Conservation (phyloP, 108 stramenopile genomes). For the Skeletonema menzelii region DNA sequence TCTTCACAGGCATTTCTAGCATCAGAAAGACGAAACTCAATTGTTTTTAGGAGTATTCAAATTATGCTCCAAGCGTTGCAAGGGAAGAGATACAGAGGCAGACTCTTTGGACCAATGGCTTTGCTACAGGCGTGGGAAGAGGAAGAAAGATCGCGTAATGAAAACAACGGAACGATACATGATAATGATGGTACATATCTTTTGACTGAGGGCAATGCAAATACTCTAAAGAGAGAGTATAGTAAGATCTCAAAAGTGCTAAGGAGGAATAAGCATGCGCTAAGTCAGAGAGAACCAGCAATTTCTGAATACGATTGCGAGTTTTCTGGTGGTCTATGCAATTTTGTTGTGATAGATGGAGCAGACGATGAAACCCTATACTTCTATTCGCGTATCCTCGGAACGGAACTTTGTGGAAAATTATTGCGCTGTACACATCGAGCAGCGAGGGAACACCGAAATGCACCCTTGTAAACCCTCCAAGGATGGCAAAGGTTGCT, state of each 20-base stretch:
- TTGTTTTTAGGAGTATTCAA: constrained; percentile 9
- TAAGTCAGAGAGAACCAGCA: constrained; percentile 1
- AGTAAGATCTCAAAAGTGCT: not conserved
- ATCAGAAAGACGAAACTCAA: constrained; percentile 9
- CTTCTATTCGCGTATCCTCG: constrained; percentile 22
- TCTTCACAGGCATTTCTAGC: constrained; percentile 12
- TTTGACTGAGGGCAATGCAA: not conserved
- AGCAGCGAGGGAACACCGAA: no score
- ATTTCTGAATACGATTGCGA: constrained; percentile 2
- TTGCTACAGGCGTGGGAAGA: constrained; percentile 16
- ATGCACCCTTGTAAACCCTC: no score
- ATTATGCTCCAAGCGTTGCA: constrained; percentile 1
- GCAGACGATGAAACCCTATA: constrained; percentile 12
- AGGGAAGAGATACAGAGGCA: not conserved
- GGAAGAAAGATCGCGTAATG: not conserved
- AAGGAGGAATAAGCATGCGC: not conserved
- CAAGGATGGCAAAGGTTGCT: no score
- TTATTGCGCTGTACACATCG: no score
- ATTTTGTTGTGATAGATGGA: constrained; percentile 16
- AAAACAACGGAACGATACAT: constrained; percentile 9
- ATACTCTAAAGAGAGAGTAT: not conserved
- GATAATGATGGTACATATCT: constrained; percentile 12
- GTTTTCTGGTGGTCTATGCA: constrained; percentile 12
- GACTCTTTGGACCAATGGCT: constrained; percentile 5
- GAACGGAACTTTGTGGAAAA: constrained; percentile 17